phyloP scores from a whole-genome alignment of 2,329 filamentous ascomycete species.

The Aspergillus awamori region DNA sequence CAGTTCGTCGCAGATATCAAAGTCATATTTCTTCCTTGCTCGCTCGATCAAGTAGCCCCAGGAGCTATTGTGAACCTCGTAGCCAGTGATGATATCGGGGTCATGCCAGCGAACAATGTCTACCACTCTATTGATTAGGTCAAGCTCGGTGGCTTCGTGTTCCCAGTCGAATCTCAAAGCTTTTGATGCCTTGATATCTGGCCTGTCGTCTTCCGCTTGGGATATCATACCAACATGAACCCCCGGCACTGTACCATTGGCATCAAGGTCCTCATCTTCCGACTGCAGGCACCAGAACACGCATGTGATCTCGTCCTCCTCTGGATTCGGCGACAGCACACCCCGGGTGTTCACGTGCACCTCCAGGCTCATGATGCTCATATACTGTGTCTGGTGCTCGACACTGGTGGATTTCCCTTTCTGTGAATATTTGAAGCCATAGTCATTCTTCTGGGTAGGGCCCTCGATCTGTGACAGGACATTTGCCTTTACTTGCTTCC shows the following conservation, averaged over 20 bases:
- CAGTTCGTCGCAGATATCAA: slow-evolving; percentile 86
- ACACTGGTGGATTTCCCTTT: slow-evolving; percentile 73
- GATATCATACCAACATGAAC: slow-evolving; percentile 72
- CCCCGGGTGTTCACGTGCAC: slow-evolving; percentile 87
- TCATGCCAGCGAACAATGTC: slow-evolving; percentile 82
- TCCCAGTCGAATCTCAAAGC: slow-evolving; percentile 67
- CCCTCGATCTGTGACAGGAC: slow-evolving; percentile 82
- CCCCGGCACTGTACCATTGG: slow-evolving; percentile 52
- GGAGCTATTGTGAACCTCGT: slow-evolving; percentile 88
- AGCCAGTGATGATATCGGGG: slow-evolving; percentile 91
- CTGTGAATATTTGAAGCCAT: slow-evolving; percentile 85
- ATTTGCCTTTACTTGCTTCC: slow-evolving; percentile 30
- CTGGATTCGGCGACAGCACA: slow-evolving; percentile 81
- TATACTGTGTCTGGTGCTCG: slow-evolving; percentile 84
- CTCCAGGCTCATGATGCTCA: slow-evolving; percentile 95
- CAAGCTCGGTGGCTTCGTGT: slow-evolving; percentile 77
- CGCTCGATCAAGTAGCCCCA: slow-evolving; percentile 97
- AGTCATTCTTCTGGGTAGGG: slow-evolving; percentile 77
- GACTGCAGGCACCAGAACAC: slow-evolving; percentile 90
- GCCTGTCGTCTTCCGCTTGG: slow-evolving; percentile 63
- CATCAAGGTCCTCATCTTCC: slow-evolving; percentile 63
- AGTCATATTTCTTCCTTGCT: slow-evolving; percentile 82
- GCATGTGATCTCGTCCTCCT: slow-evolving; percentile 83
- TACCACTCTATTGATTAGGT: slow-evolving; percentile 81
- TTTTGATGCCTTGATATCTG: slow-evolving; percentile 64